Base-by-base conservation (phyloP, 2,329 filamentous ascomycete genomes). In the Aspergillus awamori region DNA sequence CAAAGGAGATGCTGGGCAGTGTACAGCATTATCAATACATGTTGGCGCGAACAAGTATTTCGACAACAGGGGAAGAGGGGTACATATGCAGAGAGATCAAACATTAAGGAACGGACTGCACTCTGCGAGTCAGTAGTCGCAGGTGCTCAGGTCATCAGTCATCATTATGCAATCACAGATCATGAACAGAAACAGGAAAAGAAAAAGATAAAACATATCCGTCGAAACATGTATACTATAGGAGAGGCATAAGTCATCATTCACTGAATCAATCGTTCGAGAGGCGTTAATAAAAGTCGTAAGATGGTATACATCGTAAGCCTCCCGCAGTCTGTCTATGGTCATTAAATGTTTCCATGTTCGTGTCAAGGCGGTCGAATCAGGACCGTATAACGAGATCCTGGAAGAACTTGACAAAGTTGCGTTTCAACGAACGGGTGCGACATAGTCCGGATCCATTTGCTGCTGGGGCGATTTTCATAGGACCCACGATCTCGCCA, bases 401-500 rank as follows among this genome's bases (percentile, higher is more conserved):
- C 53, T 77, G 76, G 58, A 82, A 71, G 64, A 80, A 77, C 59
- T 74, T 76, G 70, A 81, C 71, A 63, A 82, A 76, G 48, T 73
- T 77, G 58, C 79, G 77, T 64, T 80, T 77, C 52, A 76, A 67
- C 7, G 76, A 76, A 24, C 70, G 77, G 60, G 70, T 72, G 39
- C 77, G 77, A 59, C 78, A 76, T 60, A 73, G 70, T 67, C 62
- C 77, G 63, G 84, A 68, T 87, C 57, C 57, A 58, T 62, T 69
- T 17, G 65, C 67, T 7, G 72, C 72, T 2, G 77, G 77, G 5
- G 74, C 78, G 36, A 80, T 79, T n/a, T 74, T 86, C 93, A 97
- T 97, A 6, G 93, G 93, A 1, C 93, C 93, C 48, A 97, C 92
- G 73, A 97, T 96, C 75, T 96, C 93, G 69, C 93, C 89, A 70